Conservation (phyloP, 495 filamentous ascomycete genomes). For the Letharia lupina region DNA sequence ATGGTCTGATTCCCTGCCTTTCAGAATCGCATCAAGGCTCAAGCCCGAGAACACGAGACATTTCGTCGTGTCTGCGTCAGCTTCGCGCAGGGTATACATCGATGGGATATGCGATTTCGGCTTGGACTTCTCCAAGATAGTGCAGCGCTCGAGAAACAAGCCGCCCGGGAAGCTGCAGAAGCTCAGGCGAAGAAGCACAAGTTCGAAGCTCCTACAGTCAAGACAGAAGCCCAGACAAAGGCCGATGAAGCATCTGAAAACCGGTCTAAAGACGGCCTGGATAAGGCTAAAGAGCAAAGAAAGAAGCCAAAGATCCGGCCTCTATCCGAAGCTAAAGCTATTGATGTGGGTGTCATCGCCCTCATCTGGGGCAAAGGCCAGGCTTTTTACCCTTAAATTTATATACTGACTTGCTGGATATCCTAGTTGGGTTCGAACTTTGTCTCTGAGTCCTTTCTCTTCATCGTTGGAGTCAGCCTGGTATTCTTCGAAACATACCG, state of each 20-base stretch:
- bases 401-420: not conserved
- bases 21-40: constrained; percentile 86
- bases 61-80: constrained; percentile 67
- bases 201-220: constrained; percentile 66
- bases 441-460: constrained; percentile 82
- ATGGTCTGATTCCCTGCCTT: constrained; percentile 30
- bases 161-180: constrained; percentile 29
- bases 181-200: constrained; percentile 46
- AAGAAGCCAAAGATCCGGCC: constrained; percentile 55
- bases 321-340: constrained; percentile 83
- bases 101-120: constrained; percentile 85
- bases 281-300: not conserved
- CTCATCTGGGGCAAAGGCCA: not conserved
- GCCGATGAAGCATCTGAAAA: constrained; percentile 43
- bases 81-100: constrained; percentile 82
- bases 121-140: constrained; percentile 77
- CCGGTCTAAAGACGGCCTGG: constrained; percentile 31
- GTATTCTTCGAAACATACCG: constrained; percentile 77
- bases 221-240: constrained; percentile 63
- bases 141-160: constrained; percentile 46
- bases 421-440: constrained; percentile 52
- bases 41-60: constrained; percentile 87
- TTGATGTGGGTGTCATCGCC: constrained; percentile 65
- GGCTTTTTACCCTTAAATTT: not conserved
- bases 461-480: constrained; percentile 66